A percentile compares a stretch with the other conserved stretches of the same genome.
Conservation (phyloP, 306 rosid genomes). For the Trichosanthes cucumerina region DNA sequence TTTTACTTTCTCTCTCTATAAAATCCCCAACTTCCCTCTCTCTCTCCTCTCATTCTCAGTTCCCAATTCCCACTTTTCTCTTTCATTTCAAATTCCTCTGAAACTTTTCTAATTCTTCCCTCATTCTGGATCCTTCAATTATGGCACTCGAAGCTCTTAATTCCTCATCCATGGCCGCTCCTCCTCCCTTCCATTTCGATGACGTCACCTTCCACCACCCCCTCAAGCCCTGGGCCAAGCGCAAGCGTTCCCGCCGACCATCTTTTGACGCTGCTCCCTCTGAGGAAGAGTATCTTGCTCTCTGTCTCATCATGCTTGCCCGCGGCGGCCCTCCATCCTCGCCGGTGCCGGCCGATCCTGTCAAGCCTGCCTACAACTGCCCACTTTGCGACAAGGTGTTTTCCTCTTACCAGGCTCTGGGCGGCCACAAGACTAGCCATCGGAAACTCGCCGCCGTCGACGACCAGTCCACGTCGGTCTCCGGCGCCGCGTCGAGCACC, state of each 20-base stretch:
- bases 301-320: constrained; percentile 94
- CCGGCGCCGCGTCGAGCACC: constrained; percentile 11
- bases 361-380: constrained; percentile 41
- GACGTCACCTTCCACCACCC: constrained; percentile 21
- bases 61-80: background rate
- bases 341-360: background rate
- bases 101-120: background rate
- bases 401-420: constrained; percentile 79
- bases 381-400: constrained; percentile 63
- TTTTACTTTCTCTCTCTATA: constrained; percentile 21
- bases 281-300: constrained; percentile 88
- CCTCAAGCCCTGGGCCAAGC: constrained; percentile 53
- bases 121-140: background rate
- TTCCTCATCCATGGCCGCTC: constrained; percentile 38
- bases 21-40: constrained; percentile 2
- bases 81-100: background rate
- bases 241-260: constrained; percentile 60
- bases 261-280: constrained; percentile 35
- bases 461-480: constrained; percentile 12
- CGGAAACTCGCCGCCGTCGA: constrained; percentile 27
- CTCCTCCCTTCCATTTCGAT: constrained; percentile 13
- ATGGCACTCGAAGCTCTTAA: constrained; percentile 80
- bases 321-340: constrained; percentile 26
- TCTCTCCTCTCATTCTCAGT: constrained; percentile 12
- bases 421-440: constrained; percentile 95